phyloP scores from a whole-genome alignment of 805 yeast species.

The Lipomyces yamanashiensis region DNA sequence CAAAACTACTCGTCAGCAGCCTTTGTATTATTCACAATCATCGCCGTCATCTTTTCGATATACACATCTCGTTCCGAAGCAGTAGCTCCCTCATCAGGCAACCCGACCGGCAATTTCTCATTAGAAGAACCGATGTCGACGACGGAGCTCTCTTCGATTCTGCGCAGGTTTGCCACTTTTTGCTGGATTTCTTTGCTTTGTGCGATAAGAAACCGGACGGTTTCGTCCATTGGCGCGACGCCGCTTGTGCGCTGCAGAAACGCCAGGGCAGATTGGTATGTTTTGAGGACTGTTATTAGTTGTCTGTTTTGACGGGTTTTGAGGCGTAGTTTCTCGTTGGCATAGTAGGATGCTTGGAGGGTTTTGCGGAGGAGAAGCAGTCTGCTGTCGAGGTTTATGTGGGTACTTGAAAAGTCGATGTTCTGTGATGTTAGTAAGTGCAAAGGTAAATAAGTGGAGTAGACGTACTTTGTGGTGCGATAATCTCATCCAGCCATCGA shows the following conservation, averaged over 20 bases:
- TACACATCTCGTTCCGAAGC: constrained; percentile 31
- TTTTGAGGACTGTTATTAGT: constrained; percentile 16
- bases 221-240: constrained; percentile 35
- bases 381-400: constrained; percentile 25
- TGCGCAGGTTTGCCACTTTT: constrained; percentile 7
- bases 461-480: constrained; percentile 63
- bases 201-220: constrained; percentile 30
- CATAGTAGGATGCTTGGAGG: constrained; percentile 32
- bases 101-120: neutral
- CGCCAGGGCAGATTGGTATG: constrained; percentile 25
- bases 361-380: constrained; percentile 31
- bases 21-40: constrained; percentile 22
- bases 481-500: constrained; percentile 69
- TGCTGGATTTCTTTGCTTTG: constrained; percentile 27
- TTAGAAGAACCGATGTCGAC: neutral
- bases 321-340: constrained; percentile 21
- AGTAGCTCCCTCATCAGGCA: constrained; percentile 3
- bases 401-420: constrained; percentile 26
- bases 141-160: constrained; percentile 14
- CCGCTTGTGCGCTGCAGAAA: constrained; percentile 30
- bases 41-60: constrained; percentile 36
- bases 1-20: constrained; percentile 1
- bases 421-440: constrained; percentile 4
- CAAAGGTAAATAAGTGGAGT: constrained; percentile 1
- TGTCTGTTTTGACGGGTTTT: constrained; percentile 18